Conservation (phyloP, 164 flowering plant genomes). For the Cinnamomum chago region DNA sequence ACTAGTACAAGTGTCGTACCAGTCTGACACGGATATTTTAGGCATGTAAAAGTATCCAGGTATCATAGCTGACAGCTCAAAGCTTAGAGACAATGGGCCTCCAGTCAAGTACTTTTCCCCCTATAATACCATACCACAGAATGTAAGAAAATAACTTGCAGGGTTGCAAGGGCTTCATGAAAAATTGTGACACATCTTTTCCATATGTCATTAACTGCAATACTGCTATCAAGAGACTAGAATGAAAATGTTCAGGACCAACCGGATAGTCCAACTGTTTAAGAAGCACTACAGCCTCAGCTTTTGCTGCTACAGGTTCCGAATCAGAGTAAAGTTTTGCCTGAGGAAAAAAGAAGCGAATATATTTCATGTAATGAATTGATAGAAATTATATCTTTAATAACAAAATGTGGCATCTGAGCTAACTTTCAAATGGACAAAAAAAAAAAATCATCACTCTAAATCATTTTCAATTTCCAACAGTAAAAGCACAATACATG, state of each 20-base stretch:
- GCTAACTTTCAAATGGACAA: background rate
- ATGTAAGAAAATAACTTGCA: no score
- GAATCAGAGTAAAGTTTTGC: conserved; percentile 80
- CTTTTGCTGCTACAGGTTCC: conserved; percentile 81
- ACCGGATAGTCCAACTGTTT: conserved; percentile 91
- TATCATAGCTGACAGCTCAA: no score
- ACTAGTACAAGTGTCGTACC: no score
- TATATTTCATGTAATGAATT: background rate
- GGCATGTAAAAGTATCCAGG: no score
- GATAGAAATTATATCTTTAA: no score
- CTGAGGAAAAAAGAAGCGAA: conserved; percentile 31
- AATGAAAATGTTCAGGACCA: conserved; percentile 21
- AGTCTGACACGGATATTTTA: no score
- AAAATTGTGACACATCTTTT: no score
- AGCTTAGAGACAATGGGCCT: no score
- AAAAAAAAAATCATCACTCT: background rate
- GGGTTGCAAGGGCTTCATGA: no score
- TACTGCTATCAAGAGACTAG: background rate
- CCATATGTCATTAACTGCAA: background rate
- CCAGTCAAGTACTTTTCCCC: no score
- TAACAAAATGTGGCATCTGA: no score
- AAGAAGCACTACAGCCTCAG: conserved; percentile 93
- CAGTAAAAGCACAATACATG: background rate
- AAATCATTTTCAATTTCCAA: background rate
- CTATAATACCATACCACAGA: no score